Conservation (phyloP, 2,329 filamentous ascomycete genomes). For the Aspergillus texensis region DNA sequence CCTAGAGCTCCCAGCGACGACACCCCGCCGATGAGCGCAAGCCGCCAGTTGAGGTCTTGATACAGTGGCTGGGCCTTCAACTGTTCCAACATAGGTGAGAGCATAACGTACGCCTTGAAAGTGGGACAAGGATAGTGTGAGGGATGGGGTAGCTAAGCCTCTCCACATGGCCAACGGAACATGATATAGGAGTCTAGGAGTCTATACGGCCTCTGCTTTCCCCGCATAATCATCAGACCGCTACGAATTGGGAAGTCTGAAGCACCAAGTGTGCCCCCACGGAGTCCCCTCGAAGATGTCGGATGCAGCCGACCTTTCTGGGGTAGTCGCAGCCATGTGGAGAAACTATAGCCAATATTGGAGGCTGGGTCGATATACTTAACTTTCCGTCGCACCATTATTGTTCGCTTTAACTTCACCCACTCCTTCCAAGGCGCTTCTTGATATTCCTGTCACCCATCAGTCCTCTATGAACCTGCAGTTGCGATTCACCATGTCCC, state of each 20-base stretch:
- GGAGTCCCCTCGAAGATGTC: neutral
- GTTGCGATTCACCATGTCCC: neutral
- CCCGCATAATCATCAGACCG: too few species aligned
- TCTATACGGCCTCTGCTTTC: too few species aligned
- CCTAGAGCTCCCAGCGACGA: neutral
- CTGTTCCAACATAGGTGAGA: neutral
- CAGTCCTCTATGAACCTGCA: neutral
- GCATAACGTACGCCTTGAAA: too few species aligned
- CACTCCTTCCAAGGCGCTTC: too few species aligned
- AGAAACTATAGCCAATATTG: neutral
- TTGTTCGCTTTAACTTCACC: too few species aligned
- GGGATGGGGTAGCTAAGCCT: too few species aligned
- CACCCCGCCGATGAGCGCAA: neutral
- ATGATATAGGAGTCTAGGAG: neutral
- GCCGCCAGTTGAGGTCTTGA: neutral
- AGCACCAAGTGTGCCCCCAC: neutral
- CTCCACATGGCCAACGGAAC: too few species aligned
- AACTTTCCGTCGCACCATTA: too few species aligned
- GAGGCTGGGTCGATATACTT: too few species aligned
- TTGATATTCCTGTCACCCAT: too few species aligned
- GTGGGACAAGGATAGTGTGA: too few species aligned
- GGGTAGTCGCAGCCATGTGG: neutral
- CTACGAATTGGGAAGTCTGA: neutral
- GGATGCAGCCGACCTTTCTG: neutral
- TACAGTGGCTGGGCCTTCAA: neutral